Evolutionary conservation across 805 yeast species (phyloP), one percentile per base, ranked within the genome.

Genomic region (Lachancea cidri): DNA sequence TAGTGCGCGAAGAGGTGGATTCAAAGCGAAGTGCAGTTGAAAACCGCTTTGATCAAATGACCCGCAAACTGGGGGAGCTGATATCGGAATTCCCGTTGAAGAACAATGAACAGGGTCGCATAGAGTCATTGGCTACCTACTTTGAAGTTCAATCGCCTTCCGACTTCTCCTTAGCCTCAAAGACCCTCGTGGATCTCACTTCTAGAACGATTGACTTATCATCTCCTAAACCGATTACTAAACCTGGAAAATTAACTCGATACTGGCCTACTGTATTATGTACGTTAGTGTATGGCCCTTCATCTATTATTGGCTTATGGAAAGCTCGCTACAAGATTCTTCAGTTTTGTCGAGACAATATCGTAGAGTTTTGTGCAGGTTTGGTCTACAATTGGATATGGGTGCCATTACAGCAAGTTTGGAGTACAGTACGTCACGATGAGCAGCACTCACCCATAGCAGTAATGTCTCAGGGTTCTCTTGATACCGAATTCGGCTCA

Each of bases 391-490:
- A 89, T 58, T 91, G 98, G 98, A 73, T 91, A 3, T 66, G 86
- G 31, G 73, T 74, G 35, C 98, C 98, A 1, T 55, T 85, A 15
- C 67, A 68, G 32, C 81, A 84, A 51, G 81, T 91, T 48, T 65
- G 86, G 49, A 72, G 77, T 35, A 87, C 95, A 0, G 80, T 91
- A n/a, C 72, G 93, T 39, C 93, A 86, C 60, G 97, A 89, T 57
- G 83, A 83, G 13, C 69, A 71, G 29, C 76, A 82, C 1, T 76
- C 81, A 44, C 18, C 43, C 8, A 76, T 88, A 33, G 83, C 95
- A 0, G 74, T 88, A 17, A 79, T 86, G 64, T 79, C 91, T 3
- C 83, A 83, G 57, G 83, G 84, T 41, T 83, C 95, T 1, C 68
- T 93, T 14, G 72, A 75, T 29, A 77, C 93, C 0, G 97, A 89